These are phyloP conservation scores for Colletotrichum tropicale DNA, from an alignment of 2,329 filamentous ascomycete species.

Conservation along the genomic window DNA sequence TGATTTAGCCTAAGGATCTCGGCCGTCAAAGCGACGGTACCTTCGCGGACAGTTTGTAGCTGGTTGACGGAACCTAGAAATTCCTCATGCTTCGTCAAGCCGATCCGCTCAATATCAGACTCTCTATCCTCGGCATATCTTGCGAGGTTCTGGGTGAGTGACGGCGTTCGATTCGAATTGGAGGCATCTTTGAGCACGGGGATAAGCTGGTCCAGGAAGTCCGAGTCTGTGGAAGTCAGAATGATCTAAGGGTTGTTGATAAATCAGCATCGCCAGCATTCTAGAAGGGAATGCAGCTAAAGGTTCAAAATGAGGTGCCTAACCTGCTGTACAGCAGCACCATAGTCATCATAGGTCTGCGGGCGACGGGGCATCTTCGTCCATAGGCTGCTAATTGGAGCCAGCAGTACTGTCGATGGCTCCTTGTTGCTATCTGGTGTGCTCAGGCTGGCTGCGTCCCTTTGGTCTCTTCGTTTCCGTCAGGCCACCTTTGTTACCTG, in stretches of 20 bases:
- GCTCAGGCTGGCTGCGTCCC: background rate
- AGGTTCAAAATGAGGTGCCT: background rate
- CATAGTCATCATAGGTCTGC: conserved; percentile 51
- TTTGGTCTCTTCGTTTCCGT: background rate
- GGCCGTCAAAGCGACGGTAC: conserved; percentile 84
- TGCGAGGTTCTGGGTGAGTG: conserved; percentile 78
- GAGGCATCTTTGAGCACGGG: conserved; percentile 92
- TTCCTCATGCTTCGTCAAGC: conserved; percentile 94
- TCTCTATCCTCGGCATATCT: conserved; percentile 88
- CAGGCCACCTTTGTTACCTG: background rate
- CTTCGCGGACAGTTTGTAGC: conserved; percentile 88
- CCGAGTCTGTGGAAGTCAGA: conserved; percentile 85
- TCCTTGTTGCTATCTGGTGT: background rate
- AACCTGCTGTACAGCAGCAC: conserved; percentile 51
- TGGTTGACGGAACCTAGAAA: conserved; percentile 94
- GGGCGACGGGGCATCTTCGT: conserved; percentile 48
- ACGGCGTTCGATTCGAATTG: conserved; percentile 71
- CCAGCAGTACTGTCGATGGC: background rate
- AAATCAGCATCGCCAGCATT: background rate
- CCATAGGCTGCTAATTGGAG: background rate
- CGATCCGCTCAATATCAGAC: conserved; percentile 90
- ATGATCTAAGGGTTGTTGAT: conserved; percentile 70
- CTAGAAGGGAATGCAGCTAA: background rate
- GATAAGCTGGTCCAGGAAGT: conserved; percentile 95
- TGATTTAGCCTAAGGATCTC: conserved; percentile 94